Evolutionary conservation across 768 basidiomycete genomes (phyloP).

Genomic region (Suillus subalutaceus): DNA sequence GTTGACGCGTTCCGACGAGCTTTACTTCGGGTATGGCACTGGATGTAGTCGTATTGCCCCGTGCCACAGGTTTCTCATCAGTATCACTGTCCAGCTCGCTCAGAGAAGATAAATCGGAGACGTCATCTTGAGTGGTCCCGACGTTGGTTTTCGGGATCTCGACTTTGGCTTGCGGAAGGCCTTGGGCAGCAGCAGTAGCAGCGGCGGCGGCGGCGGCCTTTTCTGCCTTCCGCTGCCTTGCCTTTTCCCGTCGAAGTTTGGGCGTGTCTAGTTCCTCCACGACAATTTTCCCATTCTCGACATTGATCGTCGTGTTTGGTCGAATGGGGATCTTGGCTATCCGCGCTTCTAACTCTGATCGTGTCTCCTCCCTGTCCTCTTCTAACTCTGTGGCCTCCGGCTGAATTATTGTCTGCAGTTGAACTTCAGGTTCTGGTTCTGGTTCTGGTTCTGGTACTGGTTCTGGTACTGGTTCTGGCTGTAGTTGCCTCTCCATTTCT

Average conservation of each 20-base stretch:
- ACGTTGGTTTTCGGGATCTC: conserved; percentile 14
- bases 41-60: conserved; percentile 6
- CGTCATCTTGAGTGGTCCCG: conserved; percentile 28
- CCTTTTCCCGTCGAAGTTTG: conserved; percentile 62
- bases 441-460: conserved; percentile 7
- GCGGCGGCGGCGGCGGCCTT: conserved; percentile 29
- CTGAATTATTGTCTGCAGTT: not conserved
- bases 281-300: conserved; percentile 54
- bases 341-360: conserved; percentile 28
- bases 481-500: not conserved
- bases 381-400: not conserved
- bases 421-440: not conserved
- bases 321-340: conserved; percentile 31
- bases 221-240: conserved; percentile 47
- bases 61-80: conserved; percentile 15
- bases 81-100: conserved; percentile 44
- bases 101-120: conserved; percentile 48
- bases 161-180: not conserved
- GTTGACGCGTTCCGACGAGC: conserved; percentile 6
- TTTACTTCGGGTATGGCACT: conserved; percentile 15
- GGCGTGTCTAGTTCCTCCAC: conserved; percentile 78
- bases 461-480: conserved; percentile 6
- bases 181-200: conserved; percentile 14
- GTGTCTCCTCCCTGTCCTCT: conserved; percentile 14
- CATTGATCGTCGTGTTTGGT: conserved; percentile 31